Evolutionary conservation across 257 asterid genomes (phyloP), one percentile per base, ranked within the genome.

Genomic region (Salvia hispanica): DNA sequence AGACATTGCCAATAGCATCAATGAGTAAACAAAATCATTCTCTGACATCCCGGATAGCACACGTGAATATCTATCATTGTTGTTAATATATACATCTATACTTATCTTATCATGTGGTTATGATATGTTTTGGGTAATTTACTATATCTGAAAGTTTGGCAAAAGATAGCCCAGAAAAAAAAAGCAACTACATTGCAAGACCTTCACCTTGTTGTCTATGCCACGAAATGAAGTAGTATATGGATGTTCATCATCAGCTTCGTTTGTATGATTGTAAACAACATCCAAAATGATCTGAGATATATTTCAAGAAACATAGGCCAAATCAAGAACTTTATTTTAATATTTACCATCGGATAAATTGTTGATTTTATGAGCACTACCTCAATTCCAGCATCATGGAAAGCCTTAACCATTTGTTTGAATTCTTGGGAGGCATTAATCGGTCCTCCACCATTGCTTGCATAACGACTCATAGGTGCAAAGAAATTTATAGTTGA

Each of bases 381-480:
- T 75, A 86, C 99, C 96, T 93, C 99, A 71, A 93, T 90, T 84
- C 96, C 97, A 71, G 96, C 90, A 77, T 72, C 79, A 70, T 93
- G 99, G 77, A 93, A 70, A 13, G 99, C 99, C 79, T 93, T 93
- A 21, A 93, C 99, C 99, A 93, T 88, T 81, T 85, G 80, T 86
- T 86, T 93, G 43, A 93, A 89, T 84, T 93, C 95, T 47, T 60
- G 64, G 50, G 90, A 88, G 75, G 97, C 99, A 76, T 72, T 79
- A 67, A 69, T 67, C 54, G 99, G 89, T 65, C 99, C 99, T 64
- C 96, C 96, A 39, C 92, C 91, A 64, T 82, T 77, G 80, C 97
- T 93, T 74, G 95, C 94, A 86, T 93, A 93, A 15, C 99, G 97
- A 84, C 88, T 90, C 99, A 93, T 93, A 36, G 99, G 99, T 67